Evolutionary conservation across 2,329 filamentous ascomycete genomes (phyloP).

Genomic region (Thyridium curvatum): DNA sequence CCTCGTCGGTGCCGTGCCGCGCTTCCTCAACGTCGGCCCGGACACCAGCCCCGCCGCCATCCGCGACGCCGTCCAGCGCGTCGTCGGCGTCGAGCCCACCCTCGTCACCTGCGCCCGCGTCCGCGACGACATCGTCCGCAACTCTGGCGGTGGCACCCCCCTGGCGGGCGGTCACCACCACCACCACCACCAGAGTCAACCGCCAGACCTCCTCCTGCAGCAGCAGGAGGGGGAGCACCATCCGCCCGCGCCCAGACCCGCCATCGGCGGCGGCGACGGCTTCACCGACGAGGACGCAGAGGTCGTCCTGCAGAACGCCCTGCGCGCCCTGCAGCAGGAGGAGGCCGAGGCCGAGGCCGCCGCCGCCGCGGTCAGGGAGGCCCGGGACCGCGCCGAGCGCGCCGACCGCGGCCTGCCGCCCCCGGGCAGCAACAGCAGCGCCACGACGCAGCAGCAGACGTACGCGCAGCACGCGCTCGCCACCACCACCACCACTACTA

Average conservation of each 20-base stretch:
- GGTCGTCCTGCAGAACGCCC: conserved; percentile 51
- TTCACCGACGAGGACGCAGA: conserved; percentile 49
- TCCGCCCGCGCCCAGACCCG: conserved; percentile 4
- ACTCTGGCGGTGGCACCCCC: conserved; percentile 16
- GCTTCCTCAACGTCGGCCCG: conserved; percentile 50
- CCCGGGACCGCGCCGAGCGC: conserved; percentile 31
- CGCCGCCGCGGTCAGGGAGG: conserved; percentile 46
- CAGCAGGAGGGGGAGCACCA: conserved; percentile 6
- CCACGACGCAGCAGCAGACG: conserved; percentile 9
- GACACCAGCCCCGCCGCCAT: conserved; percentile 56
- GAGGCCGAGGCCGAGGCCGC: conserved; percentile 53
- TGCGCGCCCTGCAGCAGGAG: conserved; percentile 52
- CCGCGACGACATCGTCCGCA: conserved; percentile 48
- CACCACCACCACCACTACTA: conserved; percentile 6
- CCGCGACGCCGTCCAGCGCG: conserved; percentile 48
- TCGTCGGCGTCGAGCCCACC: conserved; percentile 47
- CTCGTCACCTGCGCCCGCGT: conserved; percentile 50
- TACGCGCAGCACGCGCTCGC: conserved; percentile 14
- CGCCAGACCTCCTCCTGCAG: conserved; percentile 8
- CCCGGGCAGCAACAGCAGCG: conserved; percentile 10
- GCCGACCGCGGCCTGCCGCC: conserved; percentile 32
- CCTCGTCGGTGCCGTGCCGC: conserved; percentile 52
- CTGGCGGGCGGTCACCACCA: conserved; percentile 21
- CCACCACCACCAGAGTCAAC: conserved; percentile 11
- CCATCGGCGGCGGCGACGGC: conserved; percentile 8